Percentiles rank a stretch among this genome's conserved stretches.
Conservation (phyloP, 2,329 filamentous ascomycete genomes). For the Botryotinia globosa region DNA sequence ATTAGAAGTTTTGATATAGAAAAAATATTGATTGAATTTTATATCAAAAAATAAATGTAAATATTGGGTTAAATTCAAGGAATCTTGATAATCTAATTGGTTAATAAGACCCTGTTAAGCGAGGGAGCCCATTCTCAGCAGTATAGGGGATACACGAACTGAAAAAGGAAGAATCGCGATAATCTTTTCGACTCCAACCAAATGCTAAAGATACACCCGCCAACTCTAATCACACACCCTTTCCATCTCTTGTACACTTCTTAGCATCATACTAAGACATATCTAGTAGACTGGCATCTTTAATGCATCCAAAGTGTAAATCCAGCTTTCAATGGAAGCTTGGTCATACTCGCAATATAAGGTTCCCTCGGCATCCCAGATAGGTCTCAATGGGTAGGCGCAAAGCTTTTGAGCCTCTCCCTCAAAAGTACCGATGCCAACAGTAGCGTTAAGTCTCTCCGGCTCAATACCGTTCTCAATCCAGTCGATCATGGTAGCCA, state of each 20-base stretch:
- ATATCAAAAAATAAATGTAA: too few species aligned
- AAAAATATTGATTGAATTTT: too few species aligned
- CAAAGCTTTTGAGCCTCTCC: conserved; percentile 43
- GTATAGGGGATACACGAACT: background rate
- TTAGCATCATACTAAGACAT: background rate
- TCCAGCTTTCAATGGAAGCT: conserved; percentile 35
- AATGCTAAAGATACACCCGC: background rate
- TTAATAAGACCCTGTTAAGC: too few species aligned
- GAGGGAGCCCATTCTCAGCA: too few species aligned
- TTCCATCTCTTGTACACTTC: background rate
- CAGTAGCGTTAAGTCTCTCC: conserved; percentile 42
- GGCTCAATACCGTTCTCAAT: conserved; percentile 55
- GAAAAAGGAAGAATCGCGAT: background rate
- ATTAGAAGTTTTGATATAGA: too few species aligned
- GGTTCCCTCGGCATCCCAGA: conserved; percentile 33
- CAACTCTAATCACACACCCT: background rate
- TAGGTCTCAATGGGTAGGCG: conserved; percentile 42
- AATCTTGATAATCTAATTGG: too few species aligned
- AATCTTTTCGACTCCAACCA: background rate
- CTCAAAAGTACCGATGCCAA: conserved; percentile 31
- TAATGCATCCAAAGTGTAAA: conserved; percentile 31
- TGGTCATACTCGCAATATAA: conserved; percentile 37
- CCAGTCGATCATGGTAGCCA: conserved; percentile 68
- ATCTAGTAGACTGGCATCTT: conserved; percentile 26
- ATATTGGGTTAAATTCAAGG: too few species aligned